A percentile compares a stretch with the other conserved stretches of the same genome.
These are phyloP conservation scores for Phytophthora tubulina DNA, from an alignment of 352 stramenopile genomes.

Conservation along the genomic window DNA sequence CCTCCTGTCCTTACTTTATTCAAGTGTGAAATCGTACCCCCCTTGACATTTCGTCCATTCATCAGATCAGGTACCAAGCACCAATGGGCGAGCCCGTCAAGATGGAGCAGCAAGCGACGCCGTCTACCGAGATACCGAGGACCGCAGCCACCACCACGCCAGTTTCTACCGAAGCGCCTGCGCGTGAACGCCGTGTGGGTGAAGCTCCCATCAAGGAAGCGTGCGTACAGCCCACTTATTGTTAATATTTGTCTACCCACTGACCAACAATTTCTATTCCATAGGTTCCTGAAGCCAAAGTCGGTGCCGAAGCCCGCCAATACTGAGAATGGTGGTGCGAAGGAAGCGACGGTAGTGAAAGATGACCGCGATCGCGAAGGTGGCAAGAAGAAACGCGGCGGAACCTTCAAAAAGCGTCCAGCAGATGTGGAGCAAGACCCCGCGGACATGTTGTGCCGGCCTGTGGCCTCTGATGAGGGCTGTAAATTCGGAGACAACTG, in stretches of 20 bases:
- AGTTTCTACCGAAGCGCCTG: slow-evolving; percentile 9
- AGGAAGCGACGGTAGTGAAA: slow-evolving; percentile 5
- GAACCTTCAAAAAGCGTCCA: slow-evolving; percentile 91
- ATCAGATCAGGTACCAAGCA: not conserved
- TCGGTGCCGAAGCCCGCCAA: slow-evolving; percentile 24
- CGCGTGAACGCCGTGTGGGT: slow-evolving; percentile 26
- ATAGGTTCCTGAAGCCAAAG: slow-evolving; percentile 74
- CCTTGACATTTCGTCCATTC: slow-evolving; percentile 25
- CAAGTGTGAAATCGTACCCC: slow-evolving; percentile 18
- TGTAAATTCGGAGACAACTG: slow-evolving; percentile 82
- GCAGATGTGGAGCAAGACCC: slow-evolving; percentile 72
- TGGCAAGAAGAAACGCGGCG: slow-evolving; percentile 50
- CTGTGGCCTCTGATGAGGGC: slow-evolving; percentile 63
- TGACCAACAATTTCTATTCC: not conserved
- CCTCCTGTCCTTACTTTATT: slow-evolving; percentile 7
- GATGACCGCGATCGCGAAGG: slow-evolving; percentile 26
- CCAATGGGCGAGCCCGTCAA: slow-evolving; percentile 5
- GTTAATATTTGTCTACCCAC: not conserved
- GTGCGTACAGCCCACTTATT: slow-evolving; percentile 41
- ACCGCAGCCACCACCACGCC: not conserved
- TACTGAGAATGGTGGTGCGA: slow-evolving; percentile 1
- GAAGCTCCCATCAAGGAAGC: slow-evolving; percentile 62
- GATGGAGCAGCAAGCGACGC: slow-evolving; percentile 23
- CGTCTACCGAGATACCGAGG: slow-evolving; percentile 5
- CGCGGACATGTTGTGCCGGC: slow-evolving; percentile 71